A percentile compares a stretch with the other conserved stretches of the same genome.
Evolutionary conservation across 2,329 filamentous ascomycete species (phyloP).

Genomic region (Fusarium tanahbumbuense): DNA sequence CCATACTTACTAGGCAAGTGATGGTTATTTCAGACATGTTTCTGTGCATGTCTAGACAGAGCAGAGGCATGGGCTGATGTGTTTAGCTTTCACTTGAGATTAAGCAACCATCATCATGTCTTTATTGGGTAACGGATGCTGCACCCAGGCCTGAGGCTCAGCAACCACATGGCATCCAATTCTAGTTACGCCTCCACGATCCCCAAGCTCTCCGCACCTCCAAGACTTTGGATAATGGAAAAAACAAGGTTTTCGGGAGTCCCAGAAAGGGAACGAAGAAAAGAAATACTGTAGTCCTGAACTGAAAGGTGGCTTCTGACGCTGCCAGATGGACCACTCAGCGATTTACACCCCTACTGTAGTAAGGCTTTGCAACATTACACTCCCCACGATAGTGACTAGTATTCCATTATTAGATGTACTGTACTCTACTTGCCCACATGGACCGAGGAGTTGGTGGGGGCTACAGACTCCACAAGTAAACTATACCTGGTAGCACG

Average conservation of each 20-base stretch:
- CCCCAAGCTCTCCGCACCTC: constrained; percentile 34
- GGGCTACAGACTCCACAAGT: constrained; percentile 35
- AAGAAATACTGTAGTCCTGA: constrained; percentile 10
- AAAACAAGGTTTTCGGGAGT: constrained; percentile 40
- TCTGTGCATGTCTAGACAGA: background rate
- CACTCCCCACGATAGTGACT: constrained; percentile 37
- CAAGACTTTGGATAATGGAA: constrained; percentile 25
- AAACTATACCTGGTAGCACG: constrained; percentile 19
- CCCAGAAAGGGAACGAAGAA: constrained; percentile 34
- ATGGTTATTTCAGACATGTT: background rate
- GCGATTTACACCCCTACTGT: constrained; percentile 7
- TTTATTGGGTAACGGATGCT: background rate
- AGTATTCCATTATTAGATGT: constrained; percentile 15
- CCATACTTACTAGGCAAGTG: background rate
- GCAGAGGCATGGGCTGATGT: background rate
- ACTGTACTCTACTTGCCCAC: constrained; percentile 38
- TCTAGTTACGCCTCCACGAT: constrained; percentile 21
- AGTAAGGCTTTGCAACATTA: constrained; percentile 26
- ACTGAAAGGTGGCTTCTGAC: constrained; percentile 31
- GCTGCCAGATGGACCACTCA: constrained; percentile 8
- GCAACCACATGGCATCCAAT: constrained; percentile 20
- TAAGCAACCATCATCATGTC: background rate
- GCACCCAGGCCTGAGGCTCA: constrained; percentile 6
- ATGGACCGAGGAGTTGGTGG: constrained; percentile 34
- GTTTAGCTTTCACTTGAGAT: background rate